Percentiles rank a stretch among this genome's conserved stretches.
Conservation (phyloP, 1,284 basidiomycete species). For the Heterobasidion irregulare region DNA sequence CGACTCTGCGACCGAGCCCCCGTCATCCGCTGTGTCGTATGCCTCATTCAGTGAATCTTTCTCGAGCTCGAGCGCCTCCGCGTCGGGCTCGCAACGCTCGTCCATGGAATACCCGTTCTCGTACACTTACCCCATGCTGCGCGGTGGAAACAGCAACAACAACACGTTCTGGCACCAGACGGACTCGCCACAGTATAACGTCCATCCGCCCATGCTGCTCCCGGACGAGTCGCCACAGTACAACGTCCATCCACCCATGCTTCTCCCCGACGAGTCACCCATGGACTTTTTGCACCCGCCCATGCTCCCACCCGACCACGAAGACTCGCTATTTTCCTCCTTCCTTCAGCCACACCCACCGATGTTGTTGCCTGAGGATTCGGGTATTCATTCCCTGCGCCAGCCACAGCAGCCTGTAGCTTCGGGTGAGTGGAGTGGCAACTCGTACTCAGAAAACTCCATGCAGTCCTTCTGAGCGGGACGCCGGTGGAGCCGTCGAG, state of each 20-base stretch:
- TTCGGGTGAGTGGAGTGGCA: conserved; percentile 24
- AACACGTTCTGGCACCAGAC: conserved; percentile 58
- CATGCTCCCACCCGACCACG: conserved; percentile 24
- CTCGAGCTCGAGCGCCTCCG: conserved; percentile 19
- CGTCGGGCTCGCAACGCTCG: conserved; percentile 36
- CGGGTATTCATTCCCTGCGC: conserved; percentile 20
- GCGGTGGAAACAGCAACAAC: conserved; percentile 38
- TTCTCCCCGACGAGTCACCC: conserved; percentile 36
- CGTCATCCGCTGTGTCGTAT: conserved; percentile 37
- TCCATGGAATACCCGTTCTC: conserved; percentile 54
- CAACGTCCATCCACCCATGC: conserved; percentile 6
- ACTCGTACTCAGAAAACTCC: conserved; percentile 12
- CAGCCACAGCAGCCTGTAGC: conserved; percentile 32
- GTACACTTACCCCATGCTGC: conserved; percentile 13
- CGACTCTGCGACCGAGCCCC: conserved; percentile 45
- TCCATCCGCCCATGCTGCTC: conserved; percentile 56
- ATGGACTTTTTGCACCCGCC: conserved; percentile 47
- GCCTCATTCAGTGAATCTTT: conserved; percentile 21
- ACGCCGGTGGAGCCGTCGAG: not conserved
- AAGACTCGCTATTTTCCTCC: conserved; percentile 41
- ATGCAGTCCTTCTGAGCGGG: conserved; percentile 3
- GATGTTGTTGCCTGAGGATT: conserved; percentile 35
- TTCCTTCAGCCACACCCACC: conserved; percentile 56
- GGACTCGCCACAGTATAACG: conserved; percentile 33
- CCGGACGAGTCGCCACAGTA: conserved; percentile 25